Conservation (phyloP, 768 basidiomycete species). For the Coprinopsis strossmayeri region DNA sequence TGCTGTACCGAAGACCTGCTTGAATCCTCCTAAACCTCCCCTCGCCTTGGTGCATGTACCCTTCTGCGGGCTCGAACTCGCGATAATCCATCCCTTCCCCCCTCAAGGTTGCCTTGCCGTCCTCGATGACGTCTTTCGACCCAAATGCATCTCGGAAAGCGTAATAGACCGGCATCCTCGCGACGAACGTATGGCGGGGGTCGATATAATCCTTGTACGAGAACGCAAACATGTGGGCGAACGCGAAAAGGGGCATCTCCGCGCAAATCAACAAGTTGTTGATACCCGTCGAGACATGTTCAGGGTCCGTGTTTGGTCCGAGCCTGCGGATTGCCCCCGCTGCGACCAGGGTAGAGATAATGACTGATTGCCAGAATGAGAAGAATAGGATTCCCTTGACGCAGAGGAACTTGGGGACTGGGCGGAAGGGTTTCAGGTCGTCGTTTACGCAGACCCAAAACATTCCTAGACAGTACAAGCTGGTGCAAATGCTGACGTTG, state of each 20-base stretch:
- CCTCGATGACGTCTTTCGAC: slow-evolving; percentile 78
- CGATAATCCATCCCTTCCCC: slow-evolving; percentile 95
- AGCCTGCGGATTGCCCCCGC: slow-evolving; percentile 67
- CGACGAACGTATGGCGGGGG: slow-evolving; percentile 52
- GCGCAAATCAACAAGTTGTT: slow-evolving; percentile 90
- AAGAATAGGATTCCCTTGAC: slow-evolving; percentile 98
- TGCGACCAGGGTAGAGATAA: slow-evolving; percentile 83
- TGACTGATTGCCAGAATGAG: slow-evolving; percentile 95
- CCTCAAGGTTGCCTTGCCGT: slow-evolving; percentile 71
- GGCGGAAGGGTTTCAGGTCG: slow-evolving; percentile 88
- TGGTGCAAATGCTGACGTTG: slow-evolving; percentile 74
- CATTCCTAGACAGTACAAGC: slow-evolving; percentile 87
- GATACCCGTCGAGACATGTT: slow-evolving; percentile 86
- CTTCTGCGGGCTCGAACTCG: slow-evolving; percentile 94
- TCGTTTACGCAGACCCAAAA: slow-evolving; percentile 93
- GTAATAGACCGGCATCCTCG: slow-evolving; percentile 83
- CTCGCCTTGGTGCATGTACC: slow-evolving; percentile 83
- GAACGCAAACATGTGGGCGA: slow-evolving; percentile 95
- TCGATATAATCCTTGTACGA: slow-evolving; percentile 83
- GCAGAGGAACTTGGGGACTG: slow-evolving; percentile 95
- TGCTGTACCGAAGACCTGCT: slow-evolving; percentile 86
- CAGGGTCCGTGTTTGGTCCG: slow-evolving; percentile 81
- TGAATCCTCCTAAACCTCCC: slow-evolving; percentile 83
- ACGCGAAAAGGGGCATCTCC: slow-evolving; percentile 96
- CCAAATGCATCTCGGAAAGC: slow-evolving; percentile 90